Percentiles rank a stretch among this genome's conserved stretches.
phyloP scores from a whole-genome alignment of 768 basidiomycete genomes.

The Suillus ampliporus region DNA sequence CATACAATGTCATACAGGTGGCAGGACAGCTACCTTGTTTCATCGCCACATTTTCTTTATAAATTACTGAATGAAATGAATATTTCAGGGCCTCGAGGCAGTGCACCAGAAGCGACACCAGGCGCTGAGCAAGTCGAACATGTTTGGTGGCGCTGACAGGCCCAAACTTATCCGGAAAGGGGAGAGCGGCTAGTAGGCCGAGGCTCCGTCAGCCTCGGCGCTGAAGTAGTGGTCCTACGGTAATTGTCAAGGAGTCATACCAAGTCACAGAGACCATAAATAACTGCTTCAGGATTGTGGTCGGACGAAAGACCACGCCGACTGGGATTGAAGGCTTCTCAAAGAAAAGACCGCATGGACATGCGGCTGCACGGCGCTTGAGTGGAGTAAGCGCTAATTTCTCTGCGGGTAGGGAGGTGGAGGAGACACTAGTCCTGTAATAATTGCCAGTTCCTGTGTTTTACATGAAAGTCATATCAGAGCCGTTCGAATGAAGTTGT shows the following conservation, averaged over 20 bases:
- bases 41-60: not conserved
- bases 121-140: not conserved
- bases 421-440: not conserved
- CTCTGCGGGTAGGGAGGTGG: not conserved
- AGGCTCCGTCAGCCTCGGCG: not conserved
- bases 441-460: not conserved
- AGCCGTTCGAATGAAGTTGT: too few species aligned
- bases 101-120: not conserved
- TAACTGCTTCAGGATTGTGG: not conserved
- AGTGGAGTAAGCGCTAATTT: not conserved
- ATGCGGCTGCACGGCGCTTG: not conserved
- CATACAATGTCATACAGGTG: not conserved
- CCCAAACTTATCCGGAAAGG: too few species aligned
- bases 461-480: not conserved
- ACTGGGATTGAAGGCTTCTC: not conserved
- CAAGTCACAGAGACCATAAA: not conserved
- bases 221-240: not conserved
- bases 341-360: not conserved
- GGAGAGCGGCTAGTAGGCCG: not conserved
- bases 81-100: not conserved
- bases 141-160: not conserved
- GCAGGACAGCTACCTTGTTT: not conserved
- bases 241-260: too few species aligned
- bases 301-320: not conserved
- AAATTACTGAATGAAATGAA: not conserved